Conservation (phyloP, 2,329 filamentous ascomycete genomes). For the Talaromyces sp. region DNA sequence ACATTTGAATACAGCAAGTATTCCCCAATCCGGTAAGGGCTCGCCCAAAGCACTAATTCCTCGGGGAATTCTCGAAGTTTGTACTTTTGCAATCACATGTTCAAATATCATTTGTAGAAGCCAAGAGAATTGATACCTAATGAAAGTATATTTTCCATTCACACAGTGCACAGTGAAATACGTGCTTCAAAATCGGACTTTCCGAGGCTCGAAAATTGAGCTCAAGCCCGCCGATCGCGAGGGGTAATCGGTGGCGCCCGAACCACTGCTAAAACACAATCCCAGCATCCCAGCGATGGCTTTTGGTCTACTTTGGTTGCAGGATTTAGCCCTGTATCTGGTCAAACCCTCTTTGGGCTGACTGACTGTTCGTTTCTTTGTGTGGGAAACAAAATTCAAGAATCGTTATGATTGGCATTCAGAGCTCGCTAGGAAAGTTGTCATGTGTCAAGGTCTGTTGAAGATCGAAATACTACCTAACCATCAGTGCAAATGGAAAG, state of each 20-base stretch:
- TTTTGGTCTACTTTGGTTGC: neutral
- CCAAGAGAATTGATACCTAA: too few species aligned
- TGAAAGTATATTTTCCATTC: neutral
- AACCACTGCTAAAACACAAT: neutral
- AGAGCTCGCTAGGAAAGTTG: neutral
- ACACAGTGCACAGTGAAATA: neutral
- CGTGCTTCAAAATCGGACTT: neutral
- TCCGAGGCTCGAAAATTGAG: slow-evolving; percentile 10
- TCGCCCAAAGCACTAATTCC: neutral
- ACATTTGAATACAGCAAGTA: neutral
- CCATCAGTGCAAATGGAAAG: neutral
- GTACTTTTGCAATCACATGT: slow-evolving; percentile 5
- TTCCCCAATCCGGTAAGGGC: neutral
- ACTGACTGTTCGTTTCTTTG: neutral
- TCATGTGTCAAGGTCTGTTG: neutral
- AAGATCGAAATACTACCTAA: neutral
- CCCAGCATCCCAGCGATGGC: neutral
- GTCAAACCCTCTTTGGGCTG: neutral
- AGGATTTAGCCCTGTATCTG: neutral
- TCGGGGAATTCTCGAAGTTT: neutral
- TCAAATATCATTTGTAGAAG: neutral
- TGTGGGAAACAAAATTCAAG: neutral
- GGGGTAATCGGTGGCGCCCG: slow-evolving; percentile 1
- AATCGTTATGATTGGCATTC: neutral
- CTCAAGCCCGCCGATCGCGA: slow-evolving; percentile 7